Evolutionary conservation across 352 stramenopile genomes (phyloP), one percentile per base, ranked within the genome.

Genomic region (Phytophthora podocarpi): DNA sequence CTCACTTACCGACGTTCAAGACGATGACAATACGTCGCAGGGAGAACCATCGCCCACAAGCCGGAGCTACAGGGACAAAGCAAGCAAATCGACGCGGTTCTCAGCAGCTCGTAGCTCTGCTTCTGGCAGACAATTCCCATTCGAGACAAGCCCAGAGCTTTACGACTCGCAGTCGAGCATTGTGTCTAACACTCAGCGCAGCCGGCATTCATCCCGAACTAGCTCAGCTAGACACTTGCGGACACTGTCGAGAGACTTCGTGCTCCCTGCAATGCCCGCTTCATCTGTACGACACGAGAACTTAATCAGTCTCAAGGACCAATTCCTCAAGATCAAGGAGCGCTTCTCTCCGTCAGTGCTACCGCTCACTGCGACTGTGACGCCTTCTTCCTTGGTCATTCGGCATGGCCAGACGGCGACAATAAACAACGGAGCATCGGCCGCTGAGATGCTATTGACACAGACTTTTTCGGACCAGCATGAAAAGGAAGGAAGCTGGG

Each of bases 251-350:
- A 67, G 78, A 37, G 81, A 89, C 34, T 90, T 90, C 59, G 64
- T 82, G n/a, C 56, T 90, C 15, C 71, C 64, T 8, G 73, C 74
- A 11, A 43, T 71, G n/a, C 58, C 74, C 6, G 40, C 66, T 39
- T 86, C 76, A 5, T 69, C 70, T 1, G 52, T 85, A 2, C 50
- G 69, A 4, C 78, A 89, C 31, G 81, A 89, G 36, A 89, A 84
- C 42, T 89, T 84, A 58, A 82, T 76, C n/a, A 87, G 75, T 42
- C 65, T 93, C 6, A 89, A 88, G 24, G 84, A 93, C 34, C 84
- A 93, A 39, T 93, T 93, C 24, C 76, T 91, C 32, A 85, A 82
- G 58, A 89, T 93, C 53, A 90, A 90, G 50, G 81, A 93, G 32
- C 74, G 79, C 13, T 93, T 93, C 54, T 89, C 80, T 0, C 68